A percentile compares a stretch with the other conserved stretches of the same genome.
Conservation (phyloP, 78 protist genomes). For the slime mould (Dictyostelium discoideum) region dicty_2.7 NC_007088.5:5885001-5885500, state of each 20-base stretch:
- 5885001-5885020: background rate
- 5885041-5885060: constrained; percentile 69
- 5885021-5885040: constrained; percentile 17
- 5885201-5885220: constrained; percentile 46
- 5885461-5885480: background rate
- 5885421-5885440: constrained; percentile 24
- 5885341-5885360: constrained; percentile 43
- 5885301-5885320: constrained; percentile 23
- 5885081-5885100: constrained; percentile 47
- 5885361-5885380: constrained; percentile 58
- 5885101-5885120: background rate
- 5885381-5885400: constrained; percentile 72
- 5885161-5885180: constrained; percentile 67
- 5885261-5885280: constrained; percentile 19
- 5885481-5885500: background rate
- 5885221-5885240: constrained; percentile 18
- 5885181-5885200: constrained; percentile 44
- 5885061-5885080: constrained; percentile 69
- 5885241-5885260: constrained; percentile 42
- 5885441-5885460: background rate
- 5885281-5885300: constrained; percentile 56
- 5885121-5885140: constrained; percentile 37
- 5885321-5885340: constrained; percentile 70
- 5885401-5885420: constrained; percentile 44
- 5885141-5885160: constrained; percentile 63